Evolutionary conservation across 495 filamentous ascomycete species (phyloP).

Genomic region (Aspergillus homomorphus): DNA sequence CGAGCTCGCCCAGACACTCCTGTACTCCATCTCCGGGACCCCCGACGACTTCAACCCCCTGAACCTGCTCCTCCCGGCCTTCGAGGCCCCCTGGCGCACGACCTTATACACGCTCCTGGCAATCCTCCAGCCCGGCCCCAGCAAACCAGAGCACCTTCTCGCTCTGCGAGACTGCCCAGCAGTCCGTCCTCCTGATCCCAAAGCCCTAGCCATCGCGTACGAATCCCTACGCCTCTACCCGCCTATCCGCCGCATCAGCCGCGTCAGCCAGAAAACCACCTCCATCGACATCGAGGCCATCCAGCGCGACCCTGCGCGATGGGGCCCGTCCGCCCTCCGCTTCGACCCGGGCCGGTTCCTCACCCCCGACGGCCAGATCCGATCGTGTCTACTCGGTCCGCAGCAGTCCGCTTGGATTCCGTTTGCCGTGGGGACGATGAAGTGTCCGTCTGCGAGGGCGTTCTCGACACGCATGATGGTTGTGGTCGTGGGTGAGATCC

Average conservation of each 20-base stretch:
- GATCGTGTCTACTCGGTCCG: neutral
- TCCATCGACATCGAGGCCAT: no score
- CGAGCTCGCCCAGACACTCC: neutral
- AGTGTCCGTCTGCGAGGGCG: conserved; percentile 1
- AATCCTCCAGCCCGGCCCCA: neutral
- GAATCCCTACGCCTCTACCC: conserved; percentile 5
- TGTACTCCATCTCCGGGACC: conserved; percentile 3
- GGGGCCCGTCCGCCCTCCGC: no score
- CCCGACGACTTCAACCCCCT: conserved; percentile 5
- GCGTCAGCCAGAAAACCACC: neutral
- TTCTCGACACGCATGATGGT: neutral
- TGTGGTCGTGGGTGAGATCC: neutral
- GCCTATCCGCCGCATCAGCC: neutral
- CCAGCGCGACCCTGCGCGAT: no score
- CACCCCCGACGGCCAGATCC: no score
- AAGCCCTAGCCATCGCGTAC: neutral
- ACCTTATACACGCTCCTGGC: neutral
- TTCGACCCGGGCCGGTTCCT: no score
- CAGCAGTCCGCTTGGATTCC: conserved; percentile 2
- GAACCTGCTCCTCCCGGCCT: conserved; percentile 4
- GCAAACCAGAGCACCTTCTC: neutral
- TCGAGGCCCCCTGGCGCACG: conserved; percentile 1
- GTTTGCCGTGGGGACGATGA: conserved; percentile 2
- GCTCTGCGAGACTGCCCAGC: neutral
- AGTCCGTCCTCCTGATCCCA: neutral